Evolutionary conservation across 768 basidiomycete genomes (phyloP).

Genomic region (Coprinellus micaceus): DNA sequence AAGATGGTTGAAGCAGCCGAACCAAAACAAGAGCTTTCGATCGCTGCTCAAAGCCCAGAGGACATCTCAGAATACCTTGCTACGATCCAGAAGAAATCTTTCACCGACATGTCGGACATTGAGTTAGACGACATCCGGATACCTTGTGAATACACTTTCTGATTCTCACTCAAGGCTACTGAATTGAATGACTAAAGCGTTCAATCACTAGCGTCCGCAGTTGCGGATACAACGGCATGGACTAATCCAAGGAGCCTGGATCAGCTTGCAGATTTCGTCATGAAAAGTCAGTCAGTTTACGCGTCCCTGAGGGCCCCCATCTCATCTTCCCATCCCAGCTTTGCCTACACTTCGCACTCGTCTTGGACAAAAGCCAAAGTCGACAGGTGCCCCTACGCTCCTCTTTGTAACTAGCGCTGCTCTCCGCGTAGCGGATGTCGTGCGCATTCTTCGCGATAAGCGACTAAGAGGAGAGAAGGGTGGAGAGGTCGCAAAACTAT

Average conservation of each 20-base stretch:
- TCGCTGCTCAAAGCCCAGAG: conserved; percentile 55
- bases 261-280: conserved; percentile 70
- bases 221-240: conserved; percentile 76
- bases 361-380: conserved; percentile 71
- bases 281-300: conserved; percentile 42
- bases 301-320: background rate
- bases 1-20: conserved; percentile 50
- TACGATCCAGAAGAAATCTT: conserved; percentile 64
- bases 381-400: conserved; percentile 80
- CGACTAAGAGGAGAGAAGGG: conserved; percentile 75
- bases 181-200: conserved; percentile 5
- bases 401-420: conserved; percentile 87
- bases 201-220: conserved; percentile 59
- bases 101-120: conserved; percentile 63
- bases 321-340: conserved; percentile 34
- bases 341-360: conserved; percentile 66
- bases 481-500: conserved; percentile 91
- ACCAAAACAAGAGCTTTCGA: conserved; percentile 36
- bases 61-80: conserved; percentile 62
- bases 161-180: background rate
- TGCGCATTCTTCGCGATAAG: conserved; percentile 66
- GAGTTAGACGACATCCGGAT: conserved; percentile 80
- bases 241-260: conserved; percentile 68
- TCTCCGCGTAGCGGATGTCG: conserved; percentile 85
- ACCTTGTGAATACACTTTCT: conserved; percentile 51